Evolutionary conservation across 768 basidiomycete species (phyloP).

Genomic region (Porpolomopsis calyptriformis): DNA sequence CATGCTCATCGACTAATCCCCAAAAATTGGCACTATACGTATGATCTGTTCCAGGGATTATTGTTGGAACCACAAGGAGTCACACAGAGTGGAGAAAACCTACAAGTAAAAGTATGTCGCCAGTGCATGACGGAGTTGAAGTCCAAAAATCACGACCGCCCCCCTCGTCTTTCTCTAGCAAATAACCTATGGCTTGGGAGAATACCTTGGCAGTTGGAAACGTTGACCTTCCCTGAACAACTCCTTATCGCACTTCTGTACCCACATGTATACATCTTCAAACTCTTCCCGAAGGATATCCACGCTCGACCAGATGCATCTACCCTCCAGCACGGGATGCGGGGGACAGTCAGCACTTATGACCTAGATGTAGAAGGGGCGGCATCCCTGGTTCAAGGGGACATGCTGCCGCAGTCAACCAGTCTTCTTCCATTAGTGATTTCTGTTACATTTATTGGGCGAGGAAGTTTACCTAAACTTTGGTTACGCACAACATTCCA

Average conservation of each 20-base stretch:
- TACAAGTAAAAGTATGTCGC: background rate
- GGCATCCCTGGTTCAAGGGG: conserved; percentile 15
- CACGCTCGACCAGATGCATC: conserved; percentile 1
- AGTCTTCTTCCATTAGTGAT: conserved; percentile 19
- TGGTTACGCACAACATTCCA: conserved; percentile 17
- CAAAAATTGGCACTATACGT: background rate
- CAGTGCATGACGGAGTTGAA: conserved; percentile 1
- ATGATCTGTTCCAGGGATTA: background rate
- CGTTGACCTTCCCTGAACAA: conserved; percentile 24
- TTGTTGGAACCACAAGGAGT: background rate
- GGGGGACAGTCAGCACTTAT: conserved; percentile 27
- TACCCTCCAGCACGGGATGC: conserved; percentile 14
- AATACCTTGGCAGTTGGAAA: conserved; percentile 17
- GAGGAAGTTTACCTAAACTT: conserved; percentile 10
- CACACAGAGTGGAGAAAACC: background rate
- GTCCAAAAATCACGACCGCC: background rate
- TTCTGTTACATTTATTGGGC: conserved; percentile 22
- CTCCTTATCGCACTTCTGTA: conserved; percentile 23
- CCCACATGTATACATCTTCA: conserved; percentile 25
- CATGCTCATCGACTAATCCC: background rate
- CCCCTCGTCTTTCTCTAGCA: conserved; percentile 20
- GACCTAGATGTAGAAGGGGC: conserved; percentile 14
- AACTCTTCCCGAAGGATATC: conserved; percentile 24
- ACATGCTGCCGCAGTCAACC: conserved; percentile 17
- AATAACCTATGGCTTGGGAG: conserved; percentile 32